Percentiles rank a stretch among this genome's conserved stretches.
These are phyloP conservation scores for Dictyostelium firmibasis DNA, from an alignment of 78 protist genomes.

Conservation along the genomic window DNA sequence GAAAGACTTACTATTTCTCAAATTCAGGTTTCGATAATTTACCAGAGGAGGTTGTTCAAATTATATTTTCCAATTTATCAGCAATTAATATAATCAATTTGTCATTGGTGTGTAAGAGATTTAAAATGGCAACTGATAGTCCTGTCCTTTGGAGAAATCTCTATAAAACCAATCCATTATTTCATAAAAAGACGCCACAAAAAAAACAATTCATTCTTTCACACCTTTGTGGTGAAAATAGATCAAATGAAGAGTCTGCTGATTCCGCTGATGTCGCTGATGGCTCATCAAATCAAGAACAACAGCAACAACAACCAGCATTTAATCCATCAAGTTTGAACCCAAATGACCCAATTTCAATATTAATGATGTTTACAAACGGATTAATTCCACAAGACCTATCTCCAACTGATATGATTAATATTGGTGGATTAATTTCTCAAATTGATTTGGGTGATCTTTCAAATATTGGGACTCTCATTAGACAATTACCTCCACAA, in stretches of 20 bases:
- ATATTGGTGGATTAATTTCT: background rate
- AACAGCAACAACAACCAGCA: background rate
- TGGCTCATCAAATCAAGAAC: background rate
- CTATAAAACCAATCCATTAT: constrained; percentile 1
- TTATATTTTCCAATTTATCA: constrained; percentile 21
- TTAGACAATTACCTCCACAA: background rate
- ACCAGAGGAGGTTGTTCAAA: constrained; percentile 58
- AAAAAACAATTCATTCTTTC: background rate
- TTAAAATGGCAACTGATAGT: constrained; percentile 52
- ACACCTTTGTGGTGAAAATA: background rate
- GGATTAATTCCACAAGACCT: background rate
- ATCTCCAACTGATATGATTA: background rate
- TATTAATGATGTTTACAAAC: background rate
- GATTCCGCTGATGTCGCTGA: background rate
- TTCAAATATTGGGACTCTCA: background rate
- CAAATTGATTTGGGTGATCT: background rate
- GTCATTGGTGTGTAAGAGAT: constrained; percentile 56
- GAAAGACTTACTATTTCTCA: constrained; percentile 13
- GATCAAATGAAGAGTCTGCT: background rate
- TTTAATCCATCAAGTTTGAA: background rate
- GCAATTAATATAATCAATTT: constrained; percentile 9
- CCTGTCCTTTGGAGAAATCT: constrained; percentile 33
- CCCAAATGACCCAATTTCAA: background rate
- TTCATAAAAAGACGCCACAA: constrained; percentile 23
- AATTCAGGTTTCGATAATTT: constrained; percentile 53